These are phyloP conservation scores for Leccinum brunneo-olivaceum DNA, from an alignment of 1,284 basidiomycete genomes.

Conservation along the genomic window DNA sequence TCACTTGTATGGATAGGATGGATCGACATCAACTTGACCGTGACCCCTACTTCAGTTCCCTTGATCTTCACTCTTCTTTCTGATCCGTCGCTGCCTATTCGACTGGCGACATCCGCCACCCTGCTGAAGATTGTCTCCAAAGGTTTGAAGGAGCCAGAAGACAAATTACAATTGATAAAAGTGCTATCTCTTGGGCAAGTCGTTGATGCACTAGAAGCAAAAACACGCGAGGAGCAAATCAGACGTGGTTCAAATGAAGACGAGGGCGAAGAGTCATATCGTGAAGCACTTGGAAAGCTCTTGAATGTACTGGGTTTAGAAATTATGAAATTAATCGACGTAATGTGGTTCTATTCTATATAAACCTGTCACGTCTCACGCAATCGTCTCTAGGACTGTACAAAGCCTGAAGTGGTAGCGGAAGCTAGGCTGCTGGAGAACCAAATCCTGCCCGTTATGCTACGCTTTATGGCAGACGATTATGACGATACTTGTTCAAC, in stretches of 20 bases:
- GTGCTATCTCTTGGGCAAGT: slow-evolving; percentile 83
- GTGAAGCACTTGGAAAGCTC: slow-evolving; percentile 84
- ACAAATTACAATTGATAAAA: slow-evolving; percentile 88
- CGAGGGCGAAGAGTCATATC: slow-evolving; percentile 78
- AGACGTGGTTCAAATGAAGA: slow-evolving; percentile 63
- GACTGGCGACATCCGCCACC: slow-evolving; percentile 77
- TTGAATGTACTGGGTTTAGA: slow-evolving; percentile 83
- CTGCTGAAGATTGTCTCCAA: slow-evolving; percentile 83
- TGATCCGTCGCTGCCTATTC: slow-evolving; percentile 73
- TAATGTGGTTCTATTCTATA: slow-evolving; percentile 25
- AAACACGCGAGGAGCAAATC: slow-evolving; percentile 65
- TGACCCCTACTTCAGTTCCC: slow-evolving; percentile 85
- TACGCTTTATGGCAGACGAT: slow-evolving; percentile 86
- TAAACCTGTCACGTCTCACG: slow-evolving; percentile 6
- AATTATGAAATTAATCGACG: slow-evolving; percentile 79
- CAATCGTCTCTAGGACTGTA: slow-evolving; percentile 43
- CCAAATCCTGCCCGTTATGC: slow-evolving; percentile 73
- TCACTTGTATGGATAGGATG: slow-evolving; percentile 57
- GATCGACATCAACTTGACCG: slow-evolving; percentile 95
- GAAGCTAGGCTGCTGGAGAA: slow-evolving; percentile 68
- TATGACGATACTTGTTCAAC: slow-evolving; percentile 84
- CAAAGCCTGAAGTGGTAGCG: slow-evolving; percentile 55
- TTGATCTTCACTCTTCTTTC: slow-evolving; percentile 83
- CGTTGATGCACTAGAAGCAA: slow-evolving; percentile 71
- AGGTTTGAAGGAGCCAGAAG: slow-evolving; percentile 86